Percentiles rank a stretch among this genome's conserved stretches.
These are phyloP conservation scores for Bipolaris cookei DNA, from an alignment of 2,329 filamentous ascomycete genomes.

Conservation along the genomic window DNA sequence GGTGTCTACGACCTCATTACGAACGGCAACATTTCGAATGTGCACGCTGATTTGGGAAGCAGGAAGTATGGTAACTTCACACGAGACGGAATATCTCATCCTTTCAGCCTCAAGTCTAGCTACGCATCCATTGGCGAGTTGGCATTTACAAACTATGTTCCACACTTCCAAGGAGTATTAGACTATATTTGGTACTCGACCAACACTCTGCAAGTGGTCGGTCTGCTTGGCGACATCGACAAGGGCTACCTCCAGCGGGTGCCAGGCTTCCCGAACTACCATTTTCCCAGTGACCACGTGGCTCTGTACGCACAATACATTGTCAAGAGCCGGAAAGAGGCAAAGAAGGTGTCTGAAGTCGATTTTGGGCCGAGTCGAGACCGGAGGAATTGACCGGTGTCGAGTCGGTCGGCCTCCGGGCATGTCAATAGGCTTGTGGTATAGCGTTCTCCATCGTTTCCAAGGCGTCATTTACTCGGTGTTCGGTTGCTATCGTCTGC, in stretches of 20 bases:
- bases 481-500: slow-evolving; percentile 38
- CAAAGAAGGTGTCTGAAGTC: slow-evolving; percentile 55
- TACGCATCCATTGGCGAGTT: slow-evolving; percentile 86
- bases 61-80: slow-evolving; percentile 94
- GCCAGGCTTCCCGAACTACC: slow-evolving; percentile 90
- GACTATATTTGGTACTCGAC: slow-evolving; percentile 99
- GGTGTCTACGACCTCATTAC: slow-evolving; percentile 91
- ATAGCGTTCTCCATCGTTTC: slow-evolving; percentile 35
- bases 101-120: slow-evolving; percentile 89
- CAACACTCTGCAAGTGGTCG: slow-evolving; percentile 83
- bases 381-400: slow-evolving; percentile 32
- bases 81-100: slow-evolving; percentile 88
- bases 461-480: slow-evolving; percentile 45
- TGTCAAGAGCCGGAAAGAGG: slow-evolving; percentile 83
- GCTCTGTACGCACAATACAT: slow-evolving; percentile 88
- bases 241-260: slow-evolving; percentile 83
- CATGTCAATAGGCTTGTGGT: slow-evolving; percentile 41
- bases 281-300: slow-evolving; percentile 92
- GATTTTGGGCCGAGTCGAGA: slow-evolving; percentile 47
- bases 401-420: slow-evolving; percentile 12
- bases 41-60: slow-evolving; percentile 79
- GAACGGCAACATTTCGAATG: slow-evolving; percentile 75
- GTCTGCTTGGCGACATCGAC: slow-evolving; percentile 85
- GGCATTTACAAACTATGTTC: slow-evolving; percentile 95
- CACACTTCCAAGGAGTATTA: slow-evolving; percentile 87